Conservation (phyloP, 148 eudicot genomes). For the Cornus florida region DNA sequence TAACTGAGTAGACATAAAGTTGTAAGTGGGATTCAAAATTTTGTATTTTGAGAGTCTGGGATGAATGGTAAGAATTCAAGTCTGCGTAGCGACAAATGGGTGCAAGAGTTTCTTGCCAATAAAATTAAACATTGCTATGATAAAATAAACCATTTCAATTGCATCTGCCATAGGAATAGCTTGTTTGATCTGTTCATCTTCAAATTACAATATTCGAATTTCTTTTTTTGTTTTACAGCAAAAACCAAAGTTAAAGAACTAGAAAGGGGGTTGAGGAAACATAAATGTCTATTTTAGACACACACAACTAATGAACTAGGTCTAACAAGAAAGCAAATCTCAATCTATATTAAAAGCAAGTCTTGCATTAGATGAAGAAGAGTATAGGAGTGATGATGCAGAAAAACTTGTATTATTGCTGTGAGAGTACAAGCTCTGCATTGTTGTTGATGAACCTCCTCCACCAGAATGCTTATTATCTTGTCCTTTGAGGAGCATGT, state of each 20-base stretch:
- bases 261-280: neutral
- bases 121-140: no score
- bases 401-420: slow-evolving; percentile 71
- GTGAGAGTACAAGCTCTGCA: slow-evolving; percentile 39
- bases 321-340: neutral
- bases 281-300: neutral
- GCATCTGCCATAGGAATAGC: no score
- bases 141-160: no score
- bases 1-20: no score
- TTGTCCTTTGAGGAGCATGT: slow-evolving; percentile 30
- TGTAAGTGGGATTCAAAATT: no score
- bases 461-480: slow-evolving; percentile 23
- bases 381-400: slow-evolving; percentile 58
- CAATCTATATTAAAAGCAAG: slow-evolving; percentile 12
- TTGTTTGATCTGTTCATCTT: no score
- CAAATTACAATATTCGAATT: no score
- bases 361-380: slow-evolving; percentile 46
- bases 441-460: slow-evolving; percentile 51
- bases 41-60: no score
- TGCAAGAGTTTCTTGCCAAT: no score
- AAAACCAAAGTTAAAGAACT: neutral
- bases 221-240: no score
- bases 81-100: no score
- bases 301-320: neutral
- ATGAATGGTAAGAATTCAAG: no score